phyloP scores from a whole-genome alignment of 805 yeast species.

The Wickerhamomyces queroliae region DNA sequence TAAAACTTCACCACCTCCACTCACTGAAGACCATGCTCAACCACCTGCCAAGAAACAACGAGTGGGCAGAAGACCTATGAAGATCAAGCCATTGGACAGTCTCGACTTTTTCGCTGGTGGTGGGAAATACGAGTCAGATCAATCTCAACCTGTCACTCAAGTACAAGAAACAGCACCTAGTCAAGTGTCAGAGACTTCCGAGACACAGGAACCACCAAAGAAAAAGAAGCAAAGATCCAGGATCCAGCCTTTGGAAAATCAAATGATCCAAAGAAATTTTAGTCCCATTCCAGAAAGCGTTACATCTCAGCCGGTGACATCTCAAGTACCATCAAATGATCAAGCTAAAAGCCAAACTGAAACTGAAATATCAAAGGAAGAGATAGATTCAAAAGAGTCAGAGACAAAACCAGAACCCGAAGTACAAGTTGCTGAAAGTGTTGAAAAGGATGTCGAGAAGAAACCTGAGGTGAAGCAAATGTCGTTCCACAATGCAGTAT shows the following conservation, averaged over 20 bases:
- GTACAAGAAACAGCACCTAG: no score
- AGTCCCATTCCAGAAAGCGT: not conserved
- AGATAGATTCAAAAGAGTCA: not conserved
- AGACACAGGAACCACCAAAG: slow-evolving; percentile 4
- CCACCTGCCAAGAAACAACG: slow-evolving; percentile 3
- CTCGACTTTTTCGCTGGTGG: slow-evolving; percentile 36
- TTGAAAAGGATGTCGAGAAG: not conserved
- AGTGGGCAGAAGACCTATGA: slow-evolving; percentile 7
- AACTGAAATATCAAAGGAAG: not conserved
- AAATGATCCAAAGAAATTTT: not conserved
- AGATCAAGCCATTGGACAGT: slow-evolving; percentile 28
- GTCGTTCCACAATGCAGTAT: slow-evolving; percentile 13
- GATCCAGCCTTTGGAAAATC: slow-evolving; percentile 3
- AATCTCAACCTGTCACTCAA: slow-evolving; percentile 2
- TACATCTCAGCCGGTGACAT: not conserved
- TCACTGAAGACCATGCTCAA: not conserved
- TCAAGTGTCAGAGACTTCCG: no score
- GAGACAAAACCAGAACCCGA: not conserved
- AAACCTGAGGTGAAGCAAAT: not conserved
- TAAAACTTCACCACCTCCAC: slow-evolving; percentile 2
- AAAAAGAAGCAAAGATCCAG: slow-evolving; percentile 7
- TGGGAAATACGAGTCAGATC: slow-evolving; percentile 2
- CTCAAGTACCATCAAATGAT: not conserved
- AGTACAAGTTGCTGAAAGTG: not conserved
- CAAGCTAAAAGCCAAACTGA: not conserved